These are phyloP conservation scores for Venturia oleaginea DNA, from an alignment of 2,329 filamentous ascomycete genomes.

Conservation along the genomic window DNA sequence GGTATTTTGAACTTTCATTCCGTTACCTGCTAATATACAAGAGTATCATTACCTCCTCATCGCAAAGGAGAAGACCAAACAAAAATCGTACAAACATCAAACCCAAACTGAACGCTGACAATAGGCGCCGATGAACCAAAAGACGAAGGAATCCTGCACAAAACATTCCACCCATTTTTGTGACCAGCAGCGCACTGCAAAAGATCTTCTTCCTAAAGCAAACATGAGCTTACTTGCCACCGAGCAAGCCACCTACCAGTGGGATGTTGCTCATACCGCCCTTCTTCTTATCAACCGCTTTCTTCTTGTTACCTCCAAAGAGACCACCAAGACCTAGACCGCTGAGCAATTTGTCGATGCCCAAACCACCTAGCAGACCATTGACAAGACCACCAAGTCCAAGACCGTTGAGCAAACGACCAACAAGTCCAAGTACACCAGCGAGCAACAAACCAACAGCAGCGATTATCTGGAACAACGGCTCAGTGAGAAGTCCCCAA, in stretches of 20 bases:
- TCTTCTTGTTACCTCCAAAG: slow-evolving; percentile 44
- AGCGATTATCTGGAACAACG: slow-evolving; percentile 84
- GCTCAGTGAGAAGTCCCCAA: slow-evolving; percentile 74
- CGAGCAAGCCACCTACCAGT: slow-evolving; percentile 40
- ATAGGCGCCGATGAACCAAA: not conserved
- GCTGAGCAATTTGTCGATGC: slow-evolving; percentile 65
- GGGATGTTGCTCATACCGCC: slow-evolving; percentile 31
- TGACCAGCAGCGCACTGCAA: not conserved
- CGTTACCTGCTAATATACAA: slow-evolving; percentile 3
- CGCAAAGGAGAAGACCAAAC: not conserved
- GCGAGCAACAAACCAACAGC: slow-evolving; percentile 75
- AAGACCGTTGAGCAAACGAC: slow-evolving; percentile 68
- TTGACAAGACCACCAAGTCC: slow-evolving; percentile 77
- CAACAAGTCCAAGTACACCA: slow-evolving; percentile 78
- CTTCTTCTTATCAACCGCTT: slow-evolving; percentile 40
- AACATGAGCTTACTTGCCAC: slow-evolving; percentile 27
- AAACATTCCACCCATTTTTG: not conserved
- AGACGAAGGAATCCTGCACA: not conserved
- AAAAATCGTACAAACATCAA: slow-evolving; percentile 2
- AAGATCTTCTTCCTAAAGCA: not conserved
- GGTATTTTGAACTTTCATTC: not conserved
- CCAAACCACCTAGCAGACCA: slow-evolving; percentile 65
- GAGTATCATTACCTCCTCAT: not conserved
- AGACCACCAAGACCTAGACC: slow-evolving; percentile 57
- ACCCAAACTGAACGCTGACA: not conserved